Base-by-base conservation (phyloP, 176 grass and related monocot genomes). In the Carex pumila region DNA sequence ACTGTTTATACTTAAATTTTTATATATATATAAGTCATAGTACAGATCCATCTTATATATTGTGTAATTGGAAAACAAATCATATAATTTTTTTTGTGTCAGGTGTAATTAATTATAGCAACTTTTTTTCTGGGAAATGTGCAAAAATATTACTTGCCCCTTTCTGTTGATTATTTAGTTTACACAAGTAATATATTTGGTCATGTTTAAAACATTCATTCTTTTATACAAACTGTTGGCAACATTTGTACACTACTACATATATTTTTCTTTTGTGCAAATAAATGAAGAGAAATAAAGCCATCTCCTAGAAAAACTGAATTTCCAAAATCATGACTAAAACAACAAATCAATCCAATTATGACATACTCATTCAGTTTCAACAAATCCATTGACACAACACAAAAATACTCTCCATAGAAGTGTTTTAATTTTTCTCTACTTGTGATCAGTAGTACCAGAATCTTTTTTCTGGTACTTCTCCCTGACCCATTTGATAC, bases 401-500 rank as follows among this genome's bases (percentile, higher is more conserved):
- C 79, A 81, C 25, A 49, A 65, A 11, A 64, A 7, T 25, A 7
- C 10, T 45, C 79, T 9, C 30, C 36, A 68, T 67, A 70, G 4
- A 12, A 12, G 15, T 47, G 7, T 49, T 52, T 50, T 66, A 7
- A 11, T 50, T 50, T 22, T 50, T 83, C 21, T 63, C 78, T 45
- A 45, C 43, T 45, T 45, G 43, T 45, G 43, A 45, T 1, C 43
- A 45, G 43, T 8, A 45, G 43, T 45, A 45, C 1, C 43, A 45
- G 43, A 45, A 45, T 45, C 43, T 7, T 45, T 45, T 45, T 45
- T 45, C 43, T 45, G 86, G 85, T 86, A 95, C 79, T 90, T 83
- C 12, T 79, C 86, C 70, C 89, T 95, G 34, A 90, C 86, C 90
- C 93, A 95, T 82, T 92, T 90, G 84, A 92, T 86, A 71, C 93